phyloP scores from a whole-genome alignment of 2,329 filamentous ascomycete genomes.

The Fusarium vanettenii region DNA sequence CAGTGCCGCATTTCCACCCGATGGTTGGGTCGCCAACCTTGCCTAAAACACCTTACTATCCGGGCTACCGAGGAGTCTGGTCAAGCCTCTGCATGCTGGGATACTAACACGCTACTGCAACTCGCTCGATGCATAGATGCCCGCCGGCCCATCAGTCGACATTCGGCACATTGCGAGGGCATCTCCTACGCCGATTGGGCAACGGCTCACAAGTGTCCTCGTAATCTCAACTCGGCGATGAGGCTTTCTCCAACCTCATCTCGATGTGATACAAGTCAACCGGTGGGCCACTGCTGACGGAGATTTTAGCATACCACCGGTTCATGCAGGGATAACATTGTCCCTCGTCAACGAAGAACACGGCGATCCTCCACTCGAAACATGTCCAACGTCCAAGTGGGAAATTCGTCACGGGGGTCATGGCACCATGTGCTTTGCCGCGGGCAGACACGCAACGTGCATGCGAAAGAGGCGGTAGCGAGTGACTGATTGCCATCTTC shows the following conservation, averaged over 20 bases:
- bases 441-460: not conserved
- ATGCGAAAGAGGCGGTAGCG: not conserved
- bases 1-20: not conserved
- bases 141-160: constrained; percentile 16
- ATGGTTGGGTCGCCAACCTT: not conserved
- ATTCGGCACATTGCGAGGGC: not conserved
- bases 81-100: constrained; percentile 2
- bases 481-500: not conserved
- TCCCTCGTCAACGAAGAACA: constrained; percentile 9
- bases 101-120: constrained; percentile 20
- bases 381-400: not conserved
- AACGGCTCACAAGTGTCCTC: constrained; percentile 1
- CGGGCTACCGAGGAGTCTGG: constrained; percentile 15
- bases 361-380: constrained; percentile 2
- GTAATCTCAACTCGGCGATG: constrained; percentile 7
- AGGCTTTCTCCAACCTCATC: constrained; percentile 11
- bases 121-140: constrained; percentile 25
- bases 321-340: constrained; percentile 27
- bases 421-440: constrained; percentile 12
- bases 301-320: constrained; percentile 11
- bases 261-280: not conserved
- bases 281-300: not conserved
- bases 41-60: constrained; percentile 5
- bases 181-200: constrained; percentile 7
- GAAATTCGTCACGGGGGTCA: constrained; percentile 1